Conservation (phyloP, 2,329 filamentous ascomycete genomes). For the Penicillium sp. region DNA sequence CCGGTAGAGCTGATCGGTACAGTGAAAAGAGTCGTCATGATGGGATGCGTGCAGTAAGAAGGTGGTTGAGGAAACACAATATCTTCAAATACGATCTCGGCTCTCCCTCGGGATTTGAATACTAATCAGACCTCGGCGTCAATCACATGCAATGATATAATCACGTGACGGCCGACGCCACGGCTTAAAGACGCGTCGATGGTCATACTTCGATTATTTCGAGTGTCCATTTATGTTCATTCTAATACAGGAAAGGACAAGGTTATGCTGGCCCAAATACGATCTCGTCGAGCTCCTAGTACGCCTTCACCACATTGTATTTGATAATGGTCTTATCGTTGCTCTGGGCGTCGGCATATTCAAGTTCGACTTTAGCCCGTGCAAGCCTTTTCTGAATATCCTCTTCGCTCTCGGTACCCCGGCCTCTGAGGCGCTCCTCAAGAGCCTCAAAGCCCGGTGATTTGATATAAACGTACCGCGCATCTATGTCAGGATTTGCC, state of each 20-base stretch:
- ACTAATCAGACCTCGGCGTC: constrained; percentile 3
- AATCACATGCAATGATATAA: constrained; percentile 4
- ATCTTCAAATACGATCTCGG: background rate
- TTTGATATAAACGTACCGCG: background rate
- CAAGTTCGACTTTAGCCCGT: background rate
- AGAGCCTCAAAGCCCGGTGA: background rate
- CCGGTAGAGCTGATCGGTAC: constrained; percentile 55
- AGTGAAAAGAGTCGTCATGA: constrained; percentile 54
- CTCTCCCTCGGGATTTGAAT: background rate
- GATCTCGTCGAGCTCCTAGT: background rate
- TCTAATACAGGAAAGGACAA: too few species aligned
- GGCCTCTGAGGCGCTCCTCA: background rate
- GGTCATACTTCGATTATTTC: background rate
- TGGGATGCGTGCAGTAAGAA: background rate
- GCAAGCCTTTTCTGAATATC: background rate
- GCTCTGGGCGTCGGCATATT: background rate
- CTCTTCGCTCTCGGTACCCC: background rate
- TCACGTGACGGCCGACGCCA: background rate
- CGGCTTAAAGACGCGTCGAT: background rate
- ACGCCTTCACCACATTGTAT: background rate
- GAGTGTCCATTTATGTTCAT: too few species aligned
- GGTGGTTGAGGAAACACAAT: background rate
- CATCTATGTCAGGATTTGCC: too few species aligned
- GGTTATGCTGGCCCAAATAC: background rate
- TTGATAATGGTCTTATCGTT: background rate